Evolutionary conservation across 2,329 filamentous ascomycete species (phyloP), one percentile per base, ranked within the genome.

Genomic region (Arthrinium puccinioides): DNA sequence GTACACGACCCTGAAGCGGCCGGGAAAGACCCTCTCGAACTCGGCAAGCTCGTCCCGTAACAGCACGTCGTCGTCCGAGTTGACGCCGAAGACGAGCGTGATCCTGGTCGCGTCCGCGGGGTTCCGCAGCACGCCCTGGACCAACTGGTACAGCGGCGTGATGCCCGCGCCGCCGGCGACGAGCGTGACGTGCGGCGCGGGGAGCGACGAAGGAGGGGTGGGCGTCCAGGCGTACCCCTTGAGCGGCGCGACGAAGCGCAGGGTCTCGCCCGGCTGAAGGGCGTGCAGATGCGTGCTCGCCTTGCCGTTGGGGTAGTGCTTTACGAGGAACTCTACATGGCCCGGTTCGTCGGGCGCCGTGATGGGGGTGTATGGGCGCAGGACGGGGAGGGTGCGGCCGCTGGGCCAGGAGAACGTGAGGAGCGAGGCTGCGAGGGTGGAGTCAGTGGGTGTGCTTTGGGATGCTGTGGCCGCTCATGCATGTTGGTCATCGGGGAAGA

Each of bases 151-250:
- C 45, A 82, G 70, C 0, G 83, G 82, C 1, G 82, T 86, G 45
- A 87, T 84, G 14, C 83, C 83, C 0, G 79, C 80, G 10, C 83
- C 82, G 30, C 83, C 82, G 1, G 82, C 82, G 29, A 87, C 72
- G 26, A 85, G 65, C 3, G 75, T 72, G n/a, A 87, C 57, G 43
- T 74, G 67, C 4, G 51, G 52, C 50, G 57, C 64, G 53, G 61
- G 59, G n/a, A n/a, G n/a, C n/a, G n/a, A n/a, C n/a, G n/a, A n/a
- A n/a, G n/a, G n/a, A n/a, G n/a, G n/a, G 44, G 69, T 72, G 20
- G 72, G 61, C 16, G 62, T 69, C 71, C 74, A 83, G 23, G 57
- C 49, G 53, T 73, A 72, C 19, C 68, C 72, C 14, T 64, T 66
- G 4, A 85, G 58, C 4, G 72, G 63, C 0, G 66, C 64, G 6